Evolutionary conservation across 441 rosid species (phyloP), one percentile per base, ranked within the genome.

Genomic region (Pelargonium myrrhifolium): DNA sequence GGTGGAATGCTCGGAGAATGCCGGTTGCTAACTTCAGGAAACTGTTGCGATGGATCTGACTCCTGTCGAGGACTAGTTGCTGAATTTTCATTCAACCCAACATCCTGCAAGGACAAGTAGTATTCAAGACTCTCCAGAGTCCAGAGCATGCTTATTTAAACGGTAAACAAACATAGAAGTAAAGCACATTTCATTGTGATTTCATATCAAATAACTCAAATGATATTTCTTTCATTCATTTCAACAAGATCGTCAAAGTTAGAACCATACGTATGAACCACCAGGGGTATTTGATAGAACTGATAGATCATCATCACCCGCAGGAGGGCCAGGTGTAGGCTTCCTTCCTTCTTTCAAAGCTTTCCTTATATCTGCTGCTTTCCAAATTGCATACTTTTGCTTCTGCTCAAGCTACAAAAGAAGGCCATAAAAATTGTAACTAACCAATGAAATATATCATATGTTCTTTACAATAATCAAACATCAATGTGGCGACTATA

Each of bases 351-450:
- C 99, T 79, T 89, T 89, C 77, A 93, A 43, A 68, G 97, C 96
- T 80, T 89, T 93, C 77, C 97, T 86, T 81, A 93, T 89, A 82
- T 93, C 97, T 67, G 92, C 96, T 73, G 92, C 96, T 82, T 89
- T 87, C 99, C 99, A 91, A 65, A 71, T 83, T 55, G 99, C 97
- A 84, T 91, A 93, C 80, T 88, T 93, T 80, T 91, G 97, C 81
- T 91, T 93, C 86, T 91, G 89, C 79, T 87, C 92, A 70, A 89
- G 80, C 90, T 87, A 83, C 56, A 42, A 62, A 74, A 53, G 39
- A 69, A 69, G 56, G 35, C 42, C 39, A 62, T 62, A 28, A 65
- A 47, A 26, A 55, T 21, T 24, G 47, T 10, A 69, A 3, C 11
- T 7, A 68, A 20, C n/a, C 6, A 9, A 56, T 39, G 53, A 22